Evolutionary conservation across 2,329 filamentous ascomycete genomes (phyloP), one percentile per base, ranked within the genome.

Genomic region (Talaromyces islandicus): DNA sequence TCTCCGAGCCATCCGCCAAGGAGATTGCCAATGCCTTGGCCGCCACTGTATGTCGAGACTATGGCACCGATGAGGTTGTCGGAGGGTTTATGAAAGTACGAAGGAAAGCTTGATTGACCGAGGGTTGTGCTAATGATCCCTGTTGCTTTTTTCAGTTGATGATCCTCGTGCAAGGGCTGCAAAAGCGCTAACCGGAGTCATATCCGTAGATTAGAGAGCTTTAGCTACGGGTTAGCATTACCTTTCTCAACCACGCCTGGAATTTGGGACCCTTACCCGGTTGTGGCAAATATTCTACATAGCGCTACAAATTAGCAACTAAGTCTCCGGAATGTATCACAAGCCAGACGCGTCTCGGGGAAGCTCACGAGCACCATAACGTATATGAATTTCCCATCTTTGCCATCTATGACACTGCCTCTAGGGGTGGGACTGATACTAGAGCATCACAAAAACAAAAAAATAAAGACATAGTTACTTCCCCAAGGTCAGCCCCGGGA

Each of bases 41-140:
- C 55, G 10, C 55, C 55, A 17, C 21, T 43, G 17, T 57, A 57
- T 24, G 55, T 57, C 21, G 55, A 57, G 21, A 57, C 55, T n/a
- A 57, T 50, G 7, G 55, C 55, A 9, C 55, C 71, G 4, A 57
- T 62, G 3, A 62, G 62, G 7, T 60, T 64, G 52, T 68, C 65
- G 56, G 61, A 62, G 7, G 71, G 70, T 38, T 65, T 57, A 60
- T 64, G 61, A 60, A 72, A 71, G 58, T 71, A 71, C 5, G 67
- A 62, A 17, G 66, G 63, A 60, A 72, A 73, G 19, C 65, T 63
- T 7, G 60, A 57, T 10, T 70, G 67, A 1, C 68, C 66, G 50
- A 73, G 72, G 17, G 69, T 70, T 2, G 69, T 70, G 21, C 68
- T 69, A 24, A 72, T 71, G 65, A 73, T 73, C 1, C 48, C 29